Conservation (phyloP, 2,329 filamentous ascomycete species). For the Apiospora hydei region DNA sequence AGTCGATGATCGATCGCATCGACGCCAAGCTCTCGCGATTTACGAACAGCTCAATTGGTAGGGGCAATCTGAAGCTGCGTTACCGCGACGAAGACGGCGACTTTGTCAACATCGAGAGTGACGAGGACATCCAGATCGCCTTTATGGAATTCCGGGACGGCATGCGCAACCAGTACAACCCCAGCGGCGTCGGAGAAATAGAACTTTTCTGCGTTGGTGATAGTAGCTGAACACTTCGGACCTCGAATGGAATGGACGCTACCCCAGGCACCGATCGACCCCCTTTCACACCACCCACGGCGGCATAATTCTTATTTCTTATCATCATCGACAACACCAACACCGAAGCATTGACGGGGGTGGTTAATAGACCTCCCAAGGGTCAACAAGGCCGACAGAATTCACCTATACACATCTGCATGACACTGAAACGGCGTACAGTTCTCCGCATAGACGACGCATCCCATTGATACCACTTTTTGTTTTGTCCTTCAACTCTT, state of each 20-base stretch:
- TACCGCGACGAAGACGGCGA: constrained; percentile 94
- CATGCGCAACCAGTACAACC: constrained; percentile 56
- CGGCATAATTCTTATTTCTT: constrained; percentile 21
- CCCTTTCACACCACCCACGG: constrained; percentile 4
- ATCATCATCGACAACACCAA: constrained; percentile 1
- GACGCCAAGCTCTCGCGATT: constrained; percentile 92
- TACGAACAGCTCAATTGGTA: constrained; percentile 82
- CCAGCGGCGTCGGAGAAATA: constrained; percentile 84
- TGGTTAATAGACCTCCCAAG: constrained; percentile 2
- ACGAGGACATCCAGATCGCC: constrained; percentile 95
- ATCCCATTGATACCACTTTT: constrained; percentile 39
- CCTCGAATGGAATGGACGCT: neutral
- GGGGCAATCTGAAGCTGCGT: constrained; percentile 82
- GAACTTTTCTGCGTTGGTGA: constrained; percentile 80
- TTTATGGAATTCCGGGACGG: constrained; percentile 93
- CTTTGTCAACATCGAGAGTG: constrained; percentile 90
- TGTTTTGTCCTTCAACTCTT: constrained; percentile 22
- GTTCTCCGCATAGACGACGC: constrained; percentile 31
- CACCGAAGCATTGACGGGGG: constrained; percentile 7
- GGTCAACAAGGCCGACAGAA: constrained; percentile 9
- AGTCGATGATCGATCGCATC: constrained; percentile 92
- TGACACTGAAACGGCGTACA: constrained; percentile 31
- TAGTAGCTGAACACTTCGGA: constrained; percentile 33
- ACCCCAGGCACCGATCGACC: neutral
- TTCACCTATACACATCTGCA: constrained; percentile 26